Evolutionary conservation across 2,329 filamentous ascomycete species (phyloP).

Genomic region (Hypoxylon sp.): DNA sequence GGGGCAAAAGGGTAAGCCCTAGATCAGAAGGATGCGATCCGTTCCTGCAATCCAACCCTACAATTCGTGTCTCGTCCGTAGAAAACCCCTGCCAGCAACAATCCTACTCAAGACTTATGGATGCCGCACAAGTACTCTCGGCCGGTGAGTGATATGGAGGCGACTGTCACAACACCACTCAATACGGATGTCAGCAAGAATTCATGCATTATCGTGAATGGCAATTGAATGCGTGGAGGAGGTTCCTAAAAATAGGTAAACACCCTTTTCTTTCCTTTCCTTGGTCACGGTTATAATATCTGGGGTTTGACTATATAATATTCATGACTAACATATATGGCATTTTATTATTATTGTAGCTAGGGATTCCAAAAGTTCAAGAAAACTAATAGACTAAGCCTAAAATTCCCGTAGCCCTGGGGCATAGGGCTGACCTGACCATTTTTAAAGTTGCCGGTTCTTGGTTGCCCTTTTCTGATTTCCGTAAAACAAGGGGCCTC

Average conservation of each 20-base stretch:
- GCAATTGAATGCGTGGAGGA: conserved; percentile 14
- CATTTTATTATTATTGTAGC: conserved; percentile 11
- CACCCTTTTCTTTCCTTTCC: background rate
- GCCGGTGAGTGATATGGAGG: conserved; percentile 21
- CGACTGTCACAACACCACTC: conserved; percentile 19
- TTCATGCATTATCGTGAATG: conserved; percentile 31
- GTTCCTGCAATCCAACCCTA: conserved; percentile 44
- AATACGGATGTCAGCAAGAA: conserved; percentile 32
- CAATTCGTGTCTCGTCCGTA: conserved; percentile 29
- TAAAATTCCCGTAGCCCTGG: conserved; percentile 32
- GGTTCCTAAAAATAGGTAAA: conserved; percentile 39
- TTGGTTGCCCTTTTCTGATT: conserved; percentile 27
- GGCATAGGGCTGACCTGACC: conserved; percentile 45
- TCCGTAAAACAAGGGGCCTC: conserved; percentile 25
- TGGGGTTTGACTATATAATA: background rate
- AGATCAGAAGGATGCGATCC: conserved; percentile 46
- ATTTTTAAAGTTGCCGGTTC: conserved; percentile 28
- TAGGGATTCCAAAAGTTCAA: conserved; percentile 19
- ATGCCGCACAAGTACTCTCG: conserved; percentile 25
- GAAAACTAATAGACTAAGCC: conserved; percentile 23
- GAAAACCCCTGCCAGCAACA: conserved; percentile 15
- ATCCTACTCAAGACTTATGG: conserved; percentile 28
- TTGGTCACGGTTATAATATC: background rate
- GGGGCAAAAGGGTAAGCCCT: conserved; percentile 51
- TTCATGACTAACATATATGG: conserved; percentile 8